phyloP scores from a whole-genome alignment of 257 asterid genomes.

The Gentiana dahurica region DNA sequence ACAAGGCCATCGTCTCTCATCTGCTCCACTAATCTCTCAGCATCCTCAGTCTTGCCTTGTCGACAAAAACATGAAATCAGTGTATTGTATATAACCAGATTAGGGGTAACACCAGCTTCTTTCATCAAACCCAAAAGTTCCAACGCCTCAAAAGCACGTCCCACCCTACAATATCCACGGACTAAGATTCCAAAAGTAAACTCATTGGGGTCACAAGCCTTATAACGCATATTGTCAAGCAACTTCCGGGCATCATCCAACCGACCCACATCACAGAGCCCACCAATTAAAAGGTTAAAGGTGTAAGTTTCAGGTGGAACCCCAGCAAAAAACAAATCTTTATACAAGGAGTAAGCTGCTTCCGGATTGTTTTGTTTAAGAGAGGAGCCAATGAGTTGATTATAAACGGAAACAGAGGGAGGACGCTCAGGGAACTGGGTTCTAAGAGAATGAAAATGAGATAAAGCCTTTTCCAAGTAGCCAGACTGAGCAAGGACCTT shows the following conservation, averaged over 20 bases:
- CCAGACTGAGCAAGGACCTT: slow-evolving; percentile 40
- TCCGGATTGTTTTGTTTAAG: slow-evolving; percentile 20
- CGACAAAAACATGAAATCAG: slow-evolving; percentile 54
- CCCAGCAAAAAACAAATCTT: slow-evolving; percentile 54
- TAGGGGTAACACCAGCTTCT: slow-evolving; percentile 40
- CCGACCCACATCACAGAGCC: slow-evolving; percentile 51
- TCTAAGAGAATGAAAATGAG: slow-evolving; percentile 58
- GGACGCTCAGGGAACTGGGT: slow-evolving; percentile 29
- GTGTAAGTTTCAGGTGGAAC: slow-evolving; percentile 61
- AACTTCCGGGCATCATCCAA: slow-evolving; percentile 59
- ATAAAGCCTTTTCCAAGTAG: slow-evolving; percentile 32
- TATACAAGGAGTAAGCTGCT: slow-evolving; percentile 45
- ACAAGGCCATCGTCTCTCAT: slow-evolving; percentile 74
- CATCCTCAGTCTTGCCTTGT: slow-evolving; percentile 60
- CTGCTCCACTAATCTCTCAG: slow-evolving; percentile 74
- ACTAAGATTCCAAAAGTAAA: slow-evolving; percentile 68
- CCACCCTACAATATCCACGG: slow-evolving; percentile 63
- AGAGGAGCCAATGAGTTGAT: slow-evolving; percentile 43
- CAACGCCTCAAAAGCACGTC: slow-evolving; percentile 48
- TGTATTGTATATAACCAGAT: slow-evolving; percentile 67
- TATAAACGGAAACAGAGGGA: slow-evolving; percentile 50
- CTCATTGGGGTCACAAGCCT: slow-evolving; percentile 71
- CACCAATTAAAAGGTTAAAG: slow-evolving; percentile 59
- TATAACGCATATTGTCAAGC: slow-evolving; percentile 65
- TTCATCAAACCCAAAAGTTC: slow-evolving; percentile 63